A percentile compares a stretch with the other conserved stretches of the same genome.
Conservation (phyloP, 306 rosid species). For the Fagus crenata region DNA sequence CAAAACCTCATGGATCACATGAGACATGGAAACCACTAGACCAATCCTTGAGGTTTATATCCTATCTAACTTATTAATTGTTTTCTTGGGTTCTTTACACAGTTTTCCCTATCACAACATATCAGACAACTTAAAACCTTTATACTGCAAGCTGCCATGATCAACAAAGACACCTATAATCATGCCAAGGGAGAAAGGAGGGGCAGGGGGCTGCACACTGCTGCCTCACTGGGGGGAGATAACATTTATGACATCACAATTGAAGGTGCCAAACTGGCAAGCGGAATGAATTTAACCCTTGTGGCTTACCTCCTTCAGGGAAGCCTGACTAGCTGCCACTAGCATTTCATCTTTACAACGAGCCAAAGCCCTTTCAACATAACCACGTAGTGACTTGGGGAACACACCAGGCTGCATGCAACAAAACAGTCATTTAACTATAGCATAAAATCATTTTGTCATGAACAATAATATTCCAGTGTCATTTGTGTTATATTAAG, state of each 20-base stretch:
- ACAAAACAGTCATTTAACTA: conserved; percentile 26
- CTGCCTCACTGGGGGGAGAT: not conserved
- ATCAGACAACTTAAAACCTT: not conserved
- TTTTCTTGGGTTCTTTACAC: not conserved
- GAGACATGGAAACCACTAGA: no score
- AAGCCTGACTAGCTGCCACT: conserved; percentile 76
- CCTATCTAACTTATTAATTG: not conserved
- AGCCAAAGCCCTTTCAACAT: conserved; percentile 93
- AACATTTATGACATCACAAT: conserved; percentile 13
- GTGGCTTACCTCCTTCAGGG: conserved; percentile 79
- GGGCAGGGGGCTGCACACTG: not conserved
- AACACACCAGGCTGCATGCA: conserved; percentile 79
- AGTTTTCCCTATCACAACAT: not conserved
- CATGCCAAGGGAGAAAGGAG: not conserved
- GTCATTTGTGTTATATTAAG: not conserved
- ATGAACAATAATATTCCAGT: not conserved
- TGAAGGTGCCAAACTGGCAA: conserved; percentile 12
- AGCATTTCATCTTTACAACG: conserved; percentile 88
- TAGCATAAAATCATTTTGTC: not conserved
- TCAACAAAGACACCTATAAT: not conserved
- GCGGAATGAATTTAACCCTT: conserved; percentile 9
- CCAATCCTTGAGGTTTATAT: no score
- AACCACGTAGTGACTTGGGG: conserved; percentile 88
- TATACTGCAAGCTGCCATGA: not conserved
- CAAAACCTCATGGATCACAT: no score